These are phyloP conservation scores for Ceratobasidium sp. DNA, from an alignment of 1,284 basidiomycete genomes.

Conservation along the genomic window DNA sequence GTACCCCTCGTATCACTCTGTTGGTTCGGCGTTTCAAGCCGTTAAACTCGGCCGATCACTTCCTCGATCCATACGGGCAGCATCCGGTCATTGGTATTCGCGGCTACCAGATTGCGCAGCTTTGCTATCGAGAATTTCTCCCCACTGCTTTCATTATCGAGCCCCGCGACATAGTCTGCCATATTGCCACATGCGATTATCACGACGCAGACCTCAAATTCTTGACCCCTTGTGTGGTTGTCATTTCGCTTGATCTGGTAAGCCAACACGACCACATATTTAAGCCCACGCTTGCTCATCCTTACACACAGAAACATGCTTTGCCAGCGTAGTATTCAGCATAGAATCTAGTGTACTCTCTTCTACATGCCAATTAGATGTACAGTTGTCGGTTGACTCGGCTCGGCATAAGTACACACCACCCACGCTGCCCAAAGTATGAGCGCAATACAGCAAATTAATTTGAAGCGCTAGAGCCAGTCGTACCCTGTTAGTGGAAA, in stretches of 20 bases:
- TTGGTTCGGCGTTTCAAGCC: not conserved
- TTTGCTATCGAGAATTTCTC: not conserved
- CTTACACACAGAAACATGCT: too few species aligned
- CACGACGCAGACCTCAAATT: not conserved
- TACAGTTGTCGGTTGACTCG: too few species aligned
- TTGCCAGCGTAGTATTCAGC: too few species aligned
- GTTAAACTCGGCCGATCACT: not conserved
- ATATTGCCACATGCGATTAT: not conserved
- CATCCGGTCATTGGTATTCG: not conserved
- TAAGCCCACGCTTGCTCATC: too few species aligned
- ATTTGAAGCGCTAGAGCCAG: too few species aligned
- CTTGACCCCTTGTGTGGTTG: not conserved
- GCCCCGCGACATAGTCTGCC: not conserved
- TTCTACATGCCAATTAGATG: too few species aligned
- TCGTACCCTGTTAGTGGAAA: too few species aligned
- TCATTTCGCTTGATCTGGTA: constrained; percentile 2
- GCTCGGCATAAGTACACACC: too few species aligned
- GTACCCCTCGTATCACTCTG: not conserved
- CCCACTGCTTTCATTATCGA: not conserved
- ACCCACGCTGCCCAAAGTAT: too few species aligned
- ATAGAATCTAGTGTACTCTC: too few species aligned
- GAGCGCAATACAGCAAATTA: too few species aligned
- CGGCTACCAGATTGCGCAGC: not conserved
- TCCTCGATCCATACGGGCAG: not conserved
- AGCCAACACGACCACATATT: not conserved